phyloP scores from a whole-genome alignment of 208 protist species.

The Acanthamoeba divionensis region DNA sequence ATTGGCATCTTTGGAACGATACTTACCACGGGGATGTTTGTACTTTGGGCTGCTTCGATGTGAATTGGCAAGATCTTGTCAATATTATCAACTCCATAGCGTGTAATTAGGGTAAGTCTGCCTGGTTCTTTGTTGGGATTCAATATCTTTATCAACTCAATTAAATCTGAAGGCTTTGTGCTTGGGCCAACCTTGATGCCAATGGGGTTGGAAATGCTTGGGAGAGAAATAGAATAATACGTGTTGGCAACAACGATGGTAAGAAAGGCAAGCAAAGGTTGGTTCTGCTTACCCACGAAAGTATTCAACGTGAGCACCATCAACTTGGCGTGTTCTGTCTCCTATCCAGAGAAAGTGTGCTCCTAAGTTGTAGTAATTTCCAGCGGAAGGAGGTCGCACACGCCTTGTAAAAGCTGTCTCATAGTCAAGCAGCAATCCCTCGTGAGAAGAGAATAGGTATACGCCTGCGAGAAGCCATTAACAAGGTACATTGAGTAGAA shows the following conservation, averaged over 20 bases:
- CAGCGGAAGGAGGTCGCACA: too few species aligned
- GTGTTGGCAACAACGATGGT: too few species aligned
- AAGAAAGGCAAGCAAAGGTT: too few species aligned
- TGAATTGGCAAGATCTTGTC: slow-evolving; percentile 51
- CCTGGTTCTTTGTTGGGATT: slow-evolving; percentile 68
- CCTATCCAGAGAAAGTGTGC: slow-evolving; percentile 82
- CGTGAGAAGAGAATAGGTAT: slow-evolving; percentile 77
- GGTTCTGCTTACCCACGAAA: slow-evolving; percentile 73
- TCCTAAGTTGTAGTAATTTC: slow-evolving; percentile 69
- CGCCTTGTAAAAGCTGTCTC: slow-evolving; percentile 70
- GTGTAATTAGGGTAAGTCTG: slow-evolving; percentile 66
- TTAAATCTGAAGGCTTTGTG: slow-evolving; percentile 64
- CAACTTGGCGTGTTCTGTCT: slow-evolving; percentile 76
- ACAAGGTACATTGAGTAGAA: background rate
- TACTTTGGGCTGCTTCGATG: slow-evolving; percentile 62
- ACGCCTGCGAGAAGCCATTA: background rate
- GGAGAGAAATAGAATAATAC: too few species aligned
- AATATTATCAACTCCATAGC: slow-evolving; percentile 64
- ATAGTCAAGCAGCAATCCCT: slow-evolving; percentile 76
- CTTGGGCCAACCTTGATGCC: slow-evolving; percentile 75
- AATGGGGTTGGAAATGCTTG: slow-evolving; percentile 77
- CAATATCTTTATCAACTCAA: slow-evolving; percentile 67
- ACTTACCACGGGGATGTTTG: slow-evolving; percentile 20
- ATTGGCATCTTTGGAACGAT: background rate
- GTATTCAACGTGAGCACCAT: slow-evolving; percentile 79